Conservation (phyloP, 805 yeast species). For the Saccharomycopsis fibuligera region DNA sequence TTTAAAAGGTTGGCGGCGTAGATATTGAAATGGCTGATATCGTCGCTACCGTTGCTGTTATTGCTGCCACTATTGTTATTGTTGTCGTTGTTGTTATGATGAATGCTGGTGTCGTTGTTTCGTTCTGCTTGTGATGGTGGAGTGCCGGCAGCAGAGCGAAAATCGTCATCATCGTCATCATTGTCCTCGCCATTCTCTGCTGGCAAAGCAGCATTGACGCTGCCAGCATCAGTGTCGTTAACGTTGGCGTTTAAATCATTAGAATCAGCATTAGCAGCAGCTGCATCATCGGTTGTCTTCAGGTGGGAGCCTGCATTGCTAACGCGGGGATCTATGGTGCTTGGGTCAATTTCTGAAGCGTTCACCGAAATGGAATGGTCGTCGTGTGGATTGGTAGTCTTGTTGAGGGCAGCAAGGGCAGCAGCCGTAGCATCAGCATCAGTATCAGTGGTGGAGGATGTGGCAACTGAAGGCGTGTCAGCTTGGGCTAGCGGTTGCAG, state of each 20-base stretch:
- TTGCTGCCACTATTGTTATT: neutral
- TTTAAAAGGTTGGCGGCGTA: neutral
- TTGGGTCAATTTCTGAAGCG: neutral
- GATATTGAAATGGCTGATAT: no score
- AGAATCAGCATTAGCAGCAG: neutral
- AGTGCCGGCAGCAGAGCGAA: conserved; percentile 8
- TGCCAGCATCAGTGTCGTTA: neutral
- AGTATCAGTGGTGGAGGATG: neutral
- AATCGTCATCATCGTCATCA: conserved; percentile 4
- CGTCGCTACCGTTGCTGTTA: neutral
- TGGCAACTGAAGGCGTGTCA: no score
- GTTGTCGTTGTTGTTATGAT: neutral
- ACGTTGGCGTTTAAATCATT: neutral
- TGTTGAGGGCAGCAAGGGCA: neutral
- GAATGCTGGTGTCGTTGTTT: neutral
- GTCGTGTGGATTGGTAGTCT: no score
- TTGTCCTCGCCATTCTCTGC: neutral
- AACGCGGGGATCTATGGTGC: conserved; percentile 13
- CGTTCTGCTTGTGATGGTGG: neutral
- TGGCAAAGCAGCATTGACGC: no score
- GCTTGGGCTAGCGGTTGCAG: neutral
- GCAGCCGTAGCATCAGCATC: neutral
- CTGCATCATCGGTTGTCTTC: neutral
- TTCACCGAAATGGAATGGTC: no score
- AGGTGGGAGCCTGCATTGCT: neutral